Evolutionary conservation across 345 rosid species (phyloP).

Genomic region (Syzygium aqueum): DNA sequence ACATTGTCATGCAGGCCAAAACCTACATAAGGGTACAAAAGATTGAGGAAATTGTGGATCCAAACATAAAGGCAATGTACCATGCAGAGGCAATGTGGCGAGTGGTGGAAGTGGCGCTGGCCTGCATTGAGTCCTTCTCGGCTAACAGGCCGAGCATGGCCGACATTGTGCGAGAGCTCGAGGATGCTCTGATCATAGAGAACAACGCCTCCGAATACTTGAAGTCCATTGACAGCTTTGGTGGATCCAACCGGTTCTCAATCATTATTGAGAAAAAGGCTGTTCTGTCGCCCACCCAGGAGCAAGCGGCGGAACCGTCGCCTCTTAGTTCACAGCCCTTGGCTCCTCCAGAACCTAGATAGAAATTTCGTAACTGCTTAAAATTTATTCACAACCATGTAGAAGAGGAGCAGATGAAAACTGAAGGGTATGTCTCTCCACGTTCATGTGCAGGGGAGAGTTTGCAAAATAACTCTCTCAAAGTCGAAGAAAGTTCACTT

Average conservation of each 20-base stretch:
- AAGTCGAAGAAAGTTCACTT: neutral
- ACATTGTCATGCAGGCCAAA: conserved; percentile 35
- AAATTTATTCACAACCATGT: neutral
- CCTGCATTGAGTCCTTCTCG: conserved; percentile 56
- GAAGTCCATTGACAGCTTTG: conserved; percentile 64
- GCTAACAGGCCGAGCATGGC: conserved; percentile 52
- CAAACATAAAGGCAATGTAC: conserved; percentile 50
- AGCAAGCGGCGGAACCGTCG: conserved; percentile 27
- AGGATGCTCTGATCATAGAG: conserved; percentile 65
- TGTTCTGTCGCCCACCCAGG: conserved; percentile 21
- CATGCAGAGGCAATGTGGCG: conserved; percentile 80
- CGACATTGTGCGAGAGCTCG: conserved; percentile 59
- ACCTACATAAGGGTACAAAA: conserved; percentile 48
- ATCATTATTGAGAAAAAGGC: conserved; percentile 32
- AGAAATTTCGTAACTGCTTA: neutral
- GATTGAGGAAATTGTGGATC: conserved; percentile 71
- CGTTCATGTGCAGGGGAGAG: neutral
- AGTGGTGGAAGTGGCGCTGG: conserved; percentile 62
- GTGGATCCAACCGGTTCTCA: conserved; percentile 46
- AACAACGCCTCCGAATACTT: conserved; percentile 75
- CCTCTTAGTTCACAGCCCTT: conserved; percentile 25
- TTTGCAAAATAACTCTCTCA: neutral
- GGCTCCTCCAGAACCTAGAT: conserved; percentile 21
- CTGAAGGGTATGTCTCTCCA: neutral
- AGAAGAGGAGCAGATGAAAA: neutral